phyloP scores from a whole-genome alignment of 2,329 filamentous ascomycete species.

The Tolypocladium inflatum region DNA sequence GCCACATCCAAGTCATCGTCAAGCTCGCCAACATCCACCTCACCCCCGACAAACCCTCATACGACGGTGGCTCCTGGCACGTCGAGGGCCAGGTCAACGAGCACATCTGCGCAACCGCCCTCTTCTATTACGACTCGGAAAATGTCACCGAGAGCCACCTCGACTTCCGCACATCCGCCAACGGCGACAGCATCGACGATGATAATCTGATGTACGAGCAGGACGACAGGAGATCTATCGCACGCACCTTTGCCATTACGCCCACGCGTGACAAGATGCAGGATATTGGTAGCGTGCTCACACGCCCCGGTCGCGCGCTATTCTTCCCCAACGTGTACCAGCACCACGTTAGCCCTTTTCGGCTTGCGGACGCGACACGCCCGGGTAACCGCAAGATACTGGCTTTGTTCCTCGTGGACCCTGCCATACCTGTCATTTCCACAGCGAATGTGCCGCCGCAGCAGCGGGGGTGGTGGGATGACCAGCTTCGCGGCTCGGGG shows the following conservation, averaged over 20 bases:
- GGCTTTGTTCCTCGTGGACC: conserved; percentile 52
- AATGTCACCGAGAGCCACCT: conserved; percentile 48
- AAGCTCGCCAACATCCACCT: conserved; percentile 40
- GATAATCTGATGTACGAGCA: conserved; percentile 19
- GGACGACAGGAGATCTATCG: conserved; percentile 20
- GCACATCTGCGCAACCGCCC: conserved; percentile 51
- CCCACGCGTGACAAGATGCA: conserved; percentile 13
- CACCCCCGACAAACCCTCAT: conserved; percentile 45
- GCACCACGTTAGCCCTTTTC: conserved; percentile 42
- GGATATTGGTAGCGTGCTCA: conserved; percentile 36
- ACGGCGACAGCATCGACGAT: conserved; percentile 13
- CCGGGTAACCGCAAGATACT: conserved; percentile 51
- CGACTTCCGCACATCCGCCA: conserved; percentile 35
- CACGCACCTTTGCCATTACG: conserved; percentile 24
- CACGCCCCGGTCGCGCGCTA: conserved; percentile 37
- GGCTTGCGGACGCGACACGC: conserved; percentile 37
- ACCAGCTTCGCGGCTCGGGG: not conserved
- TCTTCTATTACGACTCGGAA: conserved; percentile 51
- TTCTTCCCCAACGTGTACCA: conserved; percentile 47
- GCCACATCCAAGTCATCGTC: conserved; percentile 38
- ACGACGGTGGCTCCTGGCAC: conserved; percentile 45
- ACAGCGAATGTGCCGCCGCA: conserved; percentile 35
- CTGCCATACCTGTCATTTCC: conserved; percentile 31
- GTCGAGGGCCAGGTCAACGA: conserved; percentile 52
- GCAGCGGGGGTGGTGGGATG: conserved; percentile 27